A percentile compares a stretch with the other conserved stretches of the same genome.
These are phyloP conservation scores for Coriaria nepalensis DNA, from an alignment of 306 rosid genomes.

Conservation along the genomic window DNA sequence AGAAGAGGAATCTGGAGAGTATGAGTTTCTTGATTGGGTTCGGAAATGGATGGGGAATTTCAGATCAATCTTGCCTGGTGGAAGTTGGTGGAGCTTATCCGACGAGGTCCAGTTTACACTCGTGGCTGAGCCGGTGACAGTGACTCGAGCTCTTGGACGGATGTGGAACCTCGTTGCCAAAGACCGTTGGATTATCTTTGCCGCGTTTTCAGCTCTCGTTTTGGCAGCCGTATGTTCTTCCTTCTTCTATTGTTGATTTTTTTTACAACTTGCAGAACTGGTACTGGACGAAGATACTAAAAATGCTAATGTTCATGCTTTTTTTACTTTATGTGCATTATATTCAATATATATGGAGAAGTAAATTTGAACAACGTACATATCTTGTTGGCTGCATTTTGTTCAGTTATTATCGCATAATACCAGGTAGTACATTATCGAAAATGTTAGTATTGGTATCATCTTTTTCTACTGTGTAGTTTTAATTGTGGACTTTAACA, in stretches of 20 bases:
- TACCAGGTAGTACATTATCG: too few species aligned
- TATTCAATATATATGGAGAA: too few species aligned
- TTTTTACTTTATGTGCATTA: too few species aligned
- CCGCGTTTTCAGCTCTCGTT: conserved; percentile 67
- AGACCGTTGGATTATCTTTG: conserved; percentile 68
- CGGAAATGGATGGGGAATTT: conserved; percentile 21
- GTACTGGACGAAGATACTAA: too few species aligned
- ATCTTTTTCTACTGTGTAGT: too few species aligned
- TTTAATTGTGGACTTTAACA: too few species aligned
- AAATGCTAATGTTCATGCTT: too few species aligned
- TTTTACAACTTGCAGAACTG: conserved; percentile 3
- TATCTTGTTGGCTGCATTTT: too few species aligned
- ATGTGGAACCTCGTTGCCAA: conserved; percentile 79
- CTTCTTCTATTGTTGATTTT: neutral
- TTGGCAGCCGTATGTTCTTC: conserved; percentile 50
- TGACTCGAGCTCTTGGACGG: conserved; percentile 53
- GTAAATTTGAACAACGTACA: too few species aligned
- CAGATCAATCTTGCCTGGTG: conserved; percentile 58
- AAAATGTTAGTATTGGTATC: too few species aligned
- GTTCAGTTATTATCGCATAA: too few species aligned
- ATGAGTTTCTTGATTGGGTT: conserved; percentile 20
- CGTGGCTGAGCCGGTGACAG: conserved; percentile 57
- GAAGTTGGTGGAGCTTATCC: conserved; percentile 72
- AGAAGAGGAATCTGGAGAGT: conserved; percentile 7
- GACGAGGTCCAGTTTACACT: conserved; percentile 28